phyloP scores from a whole-genome alignment of 305 asterid genomes.

The Fraxinus floribunda region DNA sequence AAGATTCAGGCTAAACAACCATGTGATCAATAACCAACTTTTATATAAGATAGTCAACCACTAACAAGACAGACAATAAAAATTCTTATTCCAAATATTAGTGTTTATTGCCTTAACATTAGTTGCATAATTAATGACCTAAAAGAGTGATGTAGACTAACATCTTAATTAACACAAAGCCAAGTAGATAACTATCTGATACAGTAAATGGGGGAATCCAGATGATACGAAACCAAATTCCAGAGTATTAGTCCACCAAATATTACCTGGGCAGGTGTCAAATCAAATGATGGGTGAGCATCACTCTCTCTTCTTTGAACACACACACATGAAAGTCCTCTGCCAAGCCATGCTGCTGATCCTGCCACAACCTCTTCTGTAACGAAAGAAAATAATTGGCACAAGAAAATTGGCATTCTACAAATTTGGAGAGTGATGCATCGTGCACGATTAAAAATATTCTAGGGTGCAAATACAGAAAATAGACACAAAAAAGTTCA shows the following conservation, averaged over 20 bases:
- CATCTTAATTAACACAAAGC: background rate
- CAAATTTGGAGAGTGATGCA: background rate
- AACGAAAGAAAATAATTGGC: slow-evolving; percentile 37
- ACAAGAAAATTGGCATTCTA: background rate
- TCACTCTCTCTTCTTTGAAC: slow-evolving; percentile 90
- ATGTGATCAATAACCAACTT: background rate
- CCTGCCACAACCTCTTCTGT: slow-evolving; percentile 88
- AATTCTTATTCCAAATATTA: background rate
- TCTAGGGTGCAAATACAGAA: slow-evolving; percentile 10
- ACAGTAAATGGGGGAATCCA: background rate
- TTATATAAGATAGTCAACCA: background rate
- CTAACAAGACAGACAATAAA: background rate
- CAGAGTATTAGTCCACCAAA: slow-evolving; percentile 9
- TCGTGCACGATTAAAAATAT: background rate
- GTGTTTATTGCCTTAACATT: background rate
- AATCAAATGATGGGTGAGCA: slow-evolving; percentile 83
- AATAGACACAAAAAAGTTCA: background rate
- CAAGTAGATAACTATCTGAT: background rate
- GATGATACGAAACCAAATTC: background rate
- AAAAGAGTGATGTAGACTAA: background rate
- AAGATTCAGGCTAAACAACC: background rate
- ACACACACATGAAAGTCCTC: slow-evolving; percentile 96
- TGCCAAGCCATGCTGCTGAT: slow-evolving; percentile 99
- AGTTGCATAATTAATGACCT: background rate
- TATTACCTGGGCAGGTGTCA: slow-evolving; percentile 82